Percentiles rank a stretch among this genome's conserved stretches.
Evolutionary conservation across 139 green algal genomes (phyloP).

Genomic region (Tetraselmis striata): DNA sequence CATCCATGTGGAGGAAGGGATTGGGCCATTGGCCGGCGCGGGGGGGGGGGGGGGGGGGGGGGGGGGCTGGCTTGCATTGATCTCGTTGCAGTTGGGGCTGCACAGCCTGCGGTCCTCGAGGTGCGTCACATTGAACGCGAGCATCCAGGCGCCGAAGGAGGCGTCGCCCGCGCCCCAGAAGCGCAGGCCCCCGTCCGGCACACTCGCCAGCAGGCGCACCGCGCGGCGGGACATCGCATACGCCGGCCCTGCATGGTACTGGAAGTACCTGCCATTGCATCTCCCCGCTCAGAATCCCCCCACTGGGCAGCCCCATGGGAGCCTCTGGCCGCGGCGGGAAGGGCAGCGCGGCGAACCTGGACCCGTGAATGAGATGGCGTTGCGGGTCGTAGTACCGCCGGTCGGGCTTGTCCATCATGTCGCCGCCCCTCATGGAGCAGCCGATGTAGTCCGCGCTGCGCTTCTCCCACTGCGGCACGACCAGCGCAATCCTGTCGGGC

Average conservation of each 20-base stretch:
- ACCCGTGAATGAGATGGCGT: conserved; percentile 36
- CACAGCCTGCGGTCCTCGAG: conserved; percentile 60
- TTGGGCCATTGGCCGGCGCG: no score
- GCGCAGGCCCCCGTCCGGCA: conserved; percentile 26
- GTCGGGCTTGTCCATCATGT: conserved; percentile 26
- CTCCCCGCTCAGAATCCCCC: no score
- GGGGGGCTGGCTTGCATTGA: no score
- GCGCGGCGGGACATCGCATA: conserved; percentile 46
- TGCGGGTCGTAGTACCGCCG: conserved; percentile 54
- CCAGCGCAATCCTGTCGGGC: conserved; percentile 29
- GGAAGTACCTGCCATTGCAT: conserved; percentile 61
- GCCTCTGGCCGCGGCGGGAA: no score
- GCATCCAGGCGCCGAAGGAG: conserved; percentile 58
- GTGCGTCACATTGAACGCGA: conserved; percentile 55
- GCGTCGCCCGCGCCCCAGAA: conserved; percentile 42
- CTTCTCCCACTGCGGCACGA: conserved; percentile 38
- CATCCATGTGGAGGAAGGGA: no score
- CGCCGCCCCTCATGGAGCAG: conserved; percentile 58
- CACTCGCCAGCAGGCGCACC: conserved; percentile 21
- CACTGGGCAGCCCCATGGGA: no score
- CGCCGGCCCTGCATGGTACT: conserved; percentile 46
- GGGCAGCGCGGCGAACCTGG: no score
- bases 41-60: no score
- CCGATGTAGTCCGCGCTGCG: conserved; percentile 48
- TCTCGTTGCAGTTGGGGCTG: conserved; percentile 19